Base-by-base conservation (phyloP, 345 rosid species). In the Passiflora organensis region DNA sequence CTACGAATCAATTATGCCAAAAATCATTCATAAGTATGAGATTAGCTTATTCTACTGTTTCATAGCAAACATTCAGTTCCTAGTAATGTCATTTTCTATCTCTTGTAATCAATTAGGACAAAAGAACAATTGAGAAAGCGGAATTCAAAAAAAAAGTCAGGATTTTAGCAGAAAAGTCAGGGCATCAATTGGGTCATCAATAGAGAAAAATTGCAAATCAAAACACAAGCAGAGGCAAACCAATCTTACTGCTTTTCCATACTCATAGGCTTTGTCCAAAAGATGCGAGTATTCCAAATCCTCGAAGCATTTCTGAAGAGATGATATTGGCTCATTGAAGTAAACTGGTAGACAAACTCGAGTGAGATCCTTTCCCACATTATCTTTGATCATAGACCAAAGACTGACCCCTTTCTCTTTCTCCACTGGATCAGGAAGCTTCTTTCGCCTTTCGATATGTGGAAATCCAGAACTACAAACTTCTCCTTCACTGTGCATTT, bases 381-480 rank as follows among this genome's bases (percentile, higher is more conserved):
- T 89, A 82, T 93, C 99, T 72, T 93, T 93, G 70, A 89, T 93
- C 95, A 89, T 80, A 56, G 97, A 93, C 99, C 99, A 89, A 68
- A 93, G 95, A 70, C 96, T 93, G 22, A 89, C 91, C 49, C 94
- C 97, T 79, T 81, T 89, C 76, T 89, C 97, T 77, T 93, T 86
- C 74, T 93, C 99, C 61, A 82, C 77, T 37, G 99, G 97, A 65
- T 78, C 86, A 37, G 97, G 99, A 74, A 93, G 96, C 77, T 79
- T 86, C 43, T 63, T 66, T 68, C 99, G 67, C 73, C 97, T 80
- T 71, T 74, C 84, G 69, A 89, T 64, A 22, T 62, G 66, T 6
- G 62, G 66, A 70, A 51, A 69, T 54, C 57, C 74, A 44, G 76
- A 67, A 67, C 56, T 63, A 60, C 54, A 39, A 53, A 24, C 62